Conservation (phyloP, 2,329 filamentous ascomycete species). For the Aspergillus fructus region DNA sequence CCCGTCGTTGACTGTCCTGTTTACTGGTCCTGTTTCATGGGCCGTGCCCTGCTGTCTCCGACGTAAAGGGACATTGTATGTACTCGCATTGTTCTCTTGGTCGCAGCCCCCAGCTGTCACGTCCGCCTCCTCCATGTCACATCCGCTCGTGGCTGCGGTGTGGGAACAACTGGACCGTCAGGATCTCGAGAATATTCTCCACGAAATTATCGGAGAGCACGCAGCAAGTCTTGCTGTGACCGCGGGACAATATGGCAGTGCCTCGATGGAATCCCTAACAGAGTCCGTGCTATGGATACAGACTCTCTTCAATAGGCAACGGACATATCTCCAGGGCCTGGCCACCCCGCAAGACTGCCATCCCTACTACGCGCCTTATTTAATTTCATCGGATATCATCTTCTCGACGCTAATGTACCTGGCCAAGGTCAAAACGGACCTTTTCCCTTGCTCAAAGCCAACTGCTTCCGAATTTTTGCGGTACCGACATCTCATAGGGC, state of each 20-base stretch:
- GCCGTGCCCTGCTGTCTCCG: neutral
- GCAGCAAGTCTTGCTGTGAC: constrained; percentile 27
- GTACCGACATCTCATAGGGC: constrained; percentile 21
- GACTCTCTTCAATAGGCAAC: constrained; percentile 36
- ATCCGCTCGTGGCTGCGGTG: constrained; percentile 34
- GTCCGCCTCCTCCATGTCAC: constrained; percentile 25
- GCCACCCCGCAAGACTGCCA: constrained; percentile 29
- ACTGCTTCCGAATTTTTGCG: constrained; percentile 20
- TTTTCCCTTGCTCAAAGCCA: constrained; percentile 30
- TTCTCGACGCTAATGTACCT: constrained; percentile 38
- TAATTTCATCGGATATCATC: constrained; percentile 32
- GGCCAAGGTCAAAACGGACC: constrained; percentile 29
- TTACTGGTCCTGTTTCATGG: neutral
- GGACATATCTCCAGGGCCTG: constrained; percentile 32
- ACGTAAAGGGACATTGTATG: neutral
- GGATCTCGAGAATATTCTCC: constrained; percentile 34
- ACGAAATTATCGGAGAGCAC: constrained; percentile 38
- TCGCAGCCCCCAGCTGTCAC: neutral
- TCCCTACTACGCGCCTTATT: constrained; percentile 28
- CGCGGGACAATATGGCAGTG: constrained; percentile 23
- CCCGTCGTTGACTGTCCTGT: neutral
- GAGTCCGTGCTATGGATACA: constrained; percentile 37
- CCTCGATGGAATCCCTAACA: constrained; percentile 25
- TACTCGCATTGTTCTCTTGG: constrained; percentile 15
- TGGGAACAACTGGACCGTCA: constrained; percentile 36